Conservation (phyloP, 192 early-diverging fungal genomes). For the Linderina pennispora region DNA sequence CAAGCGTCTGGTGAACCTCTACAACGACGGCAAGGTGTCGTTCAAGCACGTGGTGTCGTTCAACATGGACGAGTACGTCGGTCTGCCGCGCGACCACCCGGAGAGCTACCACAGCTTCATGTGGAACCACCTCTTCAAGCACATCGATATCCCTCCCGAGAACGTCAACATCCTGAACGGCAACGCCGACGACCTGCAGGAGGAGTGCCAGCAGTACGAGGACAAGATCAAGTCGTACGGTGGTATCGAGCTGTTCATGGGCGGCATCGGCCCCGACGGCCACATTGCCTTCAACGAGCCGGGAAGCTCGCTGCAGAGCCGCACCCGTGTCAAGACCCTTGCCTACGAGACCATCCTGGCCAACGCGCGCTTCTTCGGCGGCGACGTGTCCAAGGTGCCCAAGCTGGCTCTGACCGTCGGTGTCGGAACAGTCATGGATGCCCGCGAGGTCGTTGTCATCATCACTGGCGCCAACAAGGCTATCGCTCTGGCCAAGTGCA, state of each 20-base stretch:
- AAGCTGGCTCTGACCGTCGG: constrained; percentile 84
- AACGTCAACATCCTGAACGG: constrained; percentile 85
- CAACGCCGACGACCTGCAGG: constrained; percentile 73
- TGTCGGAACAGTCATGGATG: constrained; percentile 85
- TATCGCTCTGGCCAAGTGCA: constrained; percentile 75
- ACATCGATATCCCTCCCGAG: constrained; percentile 73
- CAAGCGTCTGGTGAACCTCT: constrained; percentile 68
- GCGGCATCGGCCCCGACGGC: constrained; percentile 87
- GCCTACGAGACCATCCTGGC: constrained; percentile 86
- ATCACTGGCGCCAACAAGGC: constrained; percentile 86
- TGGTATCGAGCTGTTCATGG: constrained; percentile 84
- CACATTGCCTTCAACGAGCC: constrained; percentile 93
- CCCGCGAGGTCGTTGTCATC: constrained; percentile 76
- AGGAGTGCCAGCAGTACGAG: constrained; percentile 76
- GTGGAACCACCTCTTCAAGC: constrained; percentile 88
- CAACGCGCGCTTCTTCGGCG: constrained; percentile 82
- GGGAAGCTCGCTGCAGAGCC: constrained; percentile 72
- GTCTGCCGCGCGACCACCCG: constrained; percentile 76
- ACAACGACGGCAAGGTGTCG: constrained; percentile 59
- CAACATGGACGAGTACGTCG: constrained; percentile 90
- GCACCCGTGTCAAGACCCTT: constrained; percentile 81
- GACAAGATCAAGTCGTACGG: constrained; percentile 71
- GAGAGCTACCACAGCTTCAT: constrained; percentile 90
- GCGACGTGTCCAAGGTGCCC: constrained; percentile 76
- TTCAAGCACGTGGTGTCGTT: constrained; percentile 84